phyloP scores from a whole-genome alignment of 2,329 filamentous ascomycete genomes.

The Hymenotorrendiella dingleyae region DNA sequence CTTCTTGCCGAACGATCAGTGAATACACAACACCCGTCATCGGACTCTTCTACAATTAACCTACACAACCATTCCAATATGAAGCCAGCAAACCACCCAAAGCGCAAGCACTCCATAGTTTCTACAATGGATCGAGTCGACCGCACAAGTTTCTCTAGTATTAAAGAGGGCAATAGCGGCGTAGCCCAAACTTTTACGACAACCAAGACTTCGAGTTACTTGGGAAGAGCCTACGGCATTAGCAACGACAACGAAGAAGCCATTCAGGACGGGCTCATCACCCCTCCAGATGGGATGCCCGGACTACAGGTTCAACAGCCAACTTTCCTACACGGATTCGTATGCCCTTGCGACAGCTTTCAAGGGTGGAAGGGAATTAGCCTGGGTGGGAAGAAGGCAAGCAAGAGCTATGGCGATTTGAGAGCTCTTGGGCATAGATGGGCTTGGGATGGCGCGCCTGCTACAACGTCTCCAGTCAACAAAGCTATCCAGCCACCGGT shows the following conservation, averaged over 20 bases:
- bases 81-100: not conserved
- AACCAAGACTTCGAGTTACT: slow-evolving; percentile 57
- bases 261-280: slow-evolving; percentile 38
- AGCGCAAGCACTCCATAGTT: slow-evolving; percentile 2
- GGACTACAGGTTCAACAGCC: slow-evolving; percentile 37
- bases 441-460: slow-evolving; percentile 35
- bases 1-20: slow-evolving; percentile 1
- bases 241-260: slow-evolving; percentile 43
- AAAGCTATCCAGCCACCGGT: not conserved
- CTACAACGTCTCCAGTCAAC: not conserved
- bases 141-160: slow-evolving; percentile 28
- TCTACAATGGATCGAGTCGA: slow-evolving; percentile 24
- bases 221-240: slow-evolving; percentile 17
- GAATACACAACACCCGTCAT: not conserved
- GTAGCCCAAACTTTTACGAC: slow-evolving; percentile 57
- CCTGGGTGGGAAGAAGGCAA: slow-evolving; percentile 48
- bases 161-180: slow-evolving; percentile 26
- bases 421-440: slow-evolving; percentile 50
- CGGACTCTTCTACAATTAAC: not conserved
- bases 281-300: slow-evolving; percentile 8
- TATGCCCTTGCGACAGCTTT: slow-evolving; percentile 52
- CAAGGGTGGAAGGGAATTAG: slow-evolving; percentile 58
- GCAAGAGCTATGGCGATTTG: slow-evolving; percentile 56
- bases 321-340: slow-evolving; percentile 52
- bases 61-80: slow-evolving; percentile 1